Conservation (phyloP, 257 asterid genomes). For the Petunia secreta region DNA sequence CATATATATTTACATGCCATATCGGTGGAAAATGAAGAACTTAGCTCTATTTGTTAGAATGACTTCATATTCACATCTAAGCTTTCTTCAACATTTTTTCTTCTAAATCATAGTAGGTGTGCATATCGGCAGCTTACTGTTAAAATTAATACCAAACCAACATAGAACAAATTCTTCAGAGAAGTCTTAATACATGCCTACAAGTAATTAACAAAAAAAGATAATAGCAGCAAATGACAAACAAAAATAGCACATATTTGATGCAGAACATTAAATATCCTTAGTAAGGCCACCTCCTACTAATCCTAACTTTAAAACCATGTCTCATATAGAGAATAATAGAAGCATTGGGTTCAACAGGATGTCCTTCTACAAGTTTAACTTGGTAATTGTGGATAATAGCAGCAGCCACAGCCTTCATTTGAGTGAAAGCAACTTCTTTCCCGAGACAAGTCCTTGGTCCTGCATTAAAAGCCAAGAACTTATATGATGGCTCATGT, state of each 20-base stretch:
- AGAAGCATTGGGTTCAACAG: constrained; percentile 49
- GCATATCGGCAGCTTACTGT: neutral
- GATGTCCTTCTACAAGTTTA: constrained; percentile 45
- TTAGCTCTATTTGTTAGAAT: neutral
- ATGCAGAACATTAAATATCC: neutral
- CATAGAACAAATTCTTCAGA: neutral
- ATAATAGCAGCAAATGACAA: neutral
- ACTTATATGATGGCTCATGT: constrained; percentile 63
- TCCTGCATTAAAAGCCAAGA: constrained; percentile 67
- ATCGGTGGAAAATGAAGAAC: too few relatives aligned
- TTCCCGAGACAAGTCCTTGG: constrained; percentile 73
- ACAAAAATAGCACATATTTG: neutral
- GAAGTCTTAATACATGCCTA: neutral
- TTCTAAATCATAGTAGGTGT: neutral
- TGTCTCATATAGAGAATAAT: constrained; percentile 60
- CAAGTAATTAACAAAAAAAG: neutral
- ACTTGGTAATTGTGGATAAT: constrained; percentile 51
- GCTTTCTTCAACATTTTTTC: neutral
- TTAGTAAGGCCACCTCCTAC: constrained; percentile 35
- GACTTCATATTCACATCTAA: neutral
- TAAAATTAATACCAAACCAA: neutral
- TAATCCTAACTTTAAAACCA: constrained; percentile 56
- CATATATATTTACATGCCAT: too few relatives aligned
- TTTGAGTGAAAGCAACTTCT: constrained; percentile 58
- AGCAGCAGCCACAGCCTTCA: constrained; percentile 55